Base-by-base conservation (phyloP, 176 grass and related monocot species). In the Musa schizocarpa region DNA sequence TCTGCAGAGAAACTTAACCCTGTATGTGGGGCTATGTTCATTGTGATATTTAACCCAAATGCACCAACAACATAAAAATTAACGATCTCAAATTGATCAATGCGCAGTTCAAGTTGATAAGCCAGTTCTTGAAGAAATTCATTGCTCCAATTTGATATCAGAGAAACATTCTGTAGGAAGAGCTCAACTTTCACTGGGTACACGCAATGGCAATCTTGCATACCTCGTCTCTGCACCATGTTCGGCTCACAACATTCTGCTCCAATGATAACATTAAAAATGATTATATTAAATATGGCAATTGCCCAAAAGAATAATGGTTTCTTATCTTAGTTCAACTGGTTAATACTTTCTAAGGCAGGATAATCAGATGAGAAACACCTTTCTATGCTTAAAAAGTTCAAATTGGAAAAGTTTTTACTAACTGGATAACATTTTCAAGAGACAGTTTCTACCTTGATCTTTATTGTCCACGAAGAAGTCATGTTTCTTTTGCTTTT, bases 41-140 rank as follows among this genome's bases (percentile, higher is more conserved):
- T 99, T 65, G 96, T 94, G 51, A 95, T 95, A 81, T 99, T 99
- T 78, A 99, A 85, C 65, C 91, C 96, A 87, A 88, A 91, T 72
- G 88, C 83, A 76, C 96, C 96, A 78, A 99, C 96, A 64, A 99
- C 96, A 54, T 99, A 99, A 75, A 99, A 95, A 80, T 99, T 99
- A 78, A 81, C 84, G 63, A 99, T 92, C 83, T 83, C 96, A 50
- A 99, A 99, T 73, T 99, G 91, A 70, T 27, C 57, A 78, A 84
- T 91, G 52, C 53, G 52, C 69, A 95, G 75, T 22, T 74, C 74
- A 78, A 99, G 91, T 72, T 99, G 91, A 52, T 84, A 84, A 57
- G 96, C 78, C 23, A 99, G 86, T 66, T 99, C 96, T 52, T 73
- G 81, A 59, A 99, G 91, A 77, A 99, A 95, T 82, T 89, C 81